phyloP scores from a whole-genome alignment of 441 rosid species.

The Croton laevigatus region DNA sequence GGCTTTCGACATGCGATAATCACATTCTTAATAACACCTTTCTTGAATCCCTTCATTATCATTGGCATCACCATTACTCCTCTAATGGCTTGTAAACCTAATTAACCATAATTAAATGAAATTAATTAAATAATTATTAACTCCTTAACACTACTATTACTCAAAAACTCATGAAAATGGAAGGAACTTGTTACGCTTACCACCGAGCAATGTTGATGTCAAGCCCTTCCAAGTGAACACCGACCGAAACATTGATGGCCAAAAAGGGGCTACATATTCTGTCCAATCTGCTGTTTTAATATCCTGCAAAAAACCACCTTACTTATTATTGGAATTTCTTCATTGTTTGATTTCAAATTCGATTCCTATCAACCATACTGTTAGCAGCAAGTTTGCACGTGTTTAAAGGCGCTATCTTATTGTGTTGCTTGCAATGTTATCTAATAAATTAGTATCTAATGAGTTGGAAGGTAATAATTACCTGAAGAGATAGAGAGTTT shows the following conservation, averaged over 20 bases:
- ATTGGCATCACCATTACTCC: conserved; percentile 87
- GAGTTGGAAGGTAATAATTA: conserved; percentile 12
- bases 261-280: conserved; percentile 73
- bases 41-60: conserved; percentile 85
- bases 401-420: no score
- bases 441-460: no score
- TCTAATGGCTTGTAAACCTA: conserved; percentile 68
- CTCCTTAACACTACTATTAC: no score
- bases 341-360: no score
- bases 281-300: conserved; percentile 86
- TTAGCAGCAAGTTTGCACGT: no score
- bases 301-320: conserved; percentile 40
- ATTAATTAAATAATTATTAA: no score
- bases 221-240: conserved; percentile 84
- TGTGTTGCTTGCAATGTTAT: no score
- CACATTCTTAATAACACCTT: conserved; percentile 67
- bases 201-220: conserved; percentile 58
- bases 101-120: no score
- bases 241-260: conserved; percentile 83
- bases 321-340: not conserved
- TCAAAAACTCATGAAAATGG: not conserved
- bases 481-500: conserved; percentile 54
- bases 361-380: no score
- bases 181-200: conserved; percentile 28
- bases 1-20: conserved; percentile 78